Conservation (phyloP, 352 stramenopile genomes). For the Blastocystis sp. region DNA sequence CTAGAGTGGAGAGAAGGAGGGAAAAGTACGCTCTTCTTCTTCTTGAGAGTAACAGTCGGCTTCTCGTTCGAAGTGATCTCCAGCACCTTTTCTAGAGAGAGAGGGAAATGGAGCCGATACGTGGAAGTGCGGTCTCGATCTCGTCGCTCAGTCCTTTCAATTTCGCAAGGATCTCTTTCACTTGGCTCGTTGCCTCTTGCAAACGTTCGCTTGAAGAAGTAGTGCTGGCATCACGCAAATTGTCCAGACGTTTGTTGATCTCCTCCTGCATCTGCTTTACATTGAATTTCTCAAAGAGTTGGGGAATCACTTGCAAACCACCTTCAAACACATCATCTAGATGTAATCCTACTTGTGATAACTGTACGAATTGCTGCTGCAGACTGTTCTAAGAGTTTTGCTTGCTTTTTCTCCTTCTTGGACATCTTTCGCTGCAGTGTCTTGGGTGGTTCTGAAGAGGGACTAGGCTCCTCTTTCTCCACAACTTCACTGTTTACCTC, state of each 20-base stretch:
- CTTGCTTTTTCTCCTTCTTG: not conserved
- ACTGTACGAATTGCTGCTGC: not conserved
- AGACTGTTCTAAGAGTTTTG: not conserved
- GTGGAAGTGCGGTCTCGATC: not conserved
- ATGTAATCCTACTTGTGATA: not conserved
- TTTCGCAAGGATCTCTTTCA: not conserved
- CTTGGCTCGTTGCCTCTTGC: not conserved
- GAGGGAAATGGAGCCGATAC: not conserved
- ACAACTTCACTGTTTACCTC: not conserved
- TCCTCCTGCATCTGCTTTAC: constrained; percentile 51
- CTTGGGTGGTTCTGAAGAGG: not conserved
- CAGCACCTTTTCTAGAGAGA: constrained; percentile 4
- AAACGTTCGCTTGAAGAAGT: not conserved
- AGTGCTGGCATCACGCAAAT: not conserved
- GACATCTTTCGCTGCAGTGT: not conserved
- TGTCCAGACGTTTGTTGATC: not conserved
- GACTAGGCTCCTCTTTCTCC: not conserved
- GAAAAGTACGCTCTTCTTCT: not conserved
- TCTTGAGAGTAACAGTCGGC: constrained; percentile 19
- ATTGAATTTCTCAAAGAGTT: constrained; percentile 33
- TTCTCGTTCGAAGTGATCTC: constrained; percentile 54
- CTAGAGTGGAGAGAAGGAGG: not conserved
- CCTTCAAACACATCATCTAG: not conserved
- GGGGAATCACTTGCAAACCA: constrained; percentile 35
- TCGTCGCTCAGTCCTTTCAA: constrained; percentile 27